Conservation (phyloP, 2,329 filamentous ascomycete species). For the Emmonsia crescens region DNA sequence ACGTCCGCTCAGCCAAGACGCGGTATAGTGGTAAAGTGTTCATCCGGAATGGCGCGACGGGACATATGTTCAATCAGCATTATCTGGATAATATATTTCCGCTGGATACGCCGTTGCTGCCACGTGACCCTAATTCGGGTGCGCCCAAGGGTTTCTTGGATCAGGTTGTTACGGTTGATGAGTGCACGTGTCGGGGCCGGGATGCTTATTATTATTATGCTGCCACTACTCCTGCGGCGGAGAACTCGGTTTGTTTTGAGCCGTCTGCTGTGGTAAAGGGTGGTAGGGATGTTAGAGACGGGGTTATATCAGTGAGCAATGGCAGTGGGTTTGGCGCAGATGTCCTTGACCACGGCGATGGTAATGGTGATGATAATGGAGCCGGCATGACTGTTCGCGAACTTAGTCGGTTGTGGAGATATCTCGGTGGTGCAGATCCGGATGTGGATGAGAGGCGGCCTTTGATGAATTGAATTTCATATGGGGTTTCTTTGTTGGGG, state of each 20-base stretch:
- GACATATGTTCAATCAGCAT: slow-evolving; percentile 37
- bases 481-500: not conserved
- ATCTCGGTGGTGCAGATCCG: slow-evolving; percentile 19
- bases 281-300: not conserved
- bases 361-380: not conserved
- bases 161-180: slow-evolving; percentile 3
- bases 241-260: not conserved
- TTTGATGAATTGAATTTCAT: not conserved
- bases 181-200: not conserved
- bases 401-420: slow-evolving; percentile 14
- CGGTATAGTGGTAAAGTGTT: slow-evolving; percentile 42
- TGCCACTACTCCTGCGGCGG: not conserved
- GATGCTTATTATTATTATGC: not conserved
- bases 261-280: not conserved
- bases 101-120: slow-evolving; percentile 6
- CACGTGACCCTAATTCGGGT: not conserved
- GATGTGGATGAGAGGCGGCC: slow-evolving; percentile 8
- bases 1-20: slow-evolving; percentile 42
- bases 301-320: not conserved
- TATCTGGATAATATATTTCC: slow-evolving; percentile 36
- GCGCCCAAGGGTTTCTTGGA: slow-evolving; percentile 8
- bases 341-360: not conserved
- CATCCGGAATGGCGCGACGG: slow-evolving; percentile 28
- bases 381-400: slow-evolving; percentile 10
- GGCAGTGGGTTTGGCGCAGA: not conserved